phyloP scores from a whole-genome alignment of 352 stramenopile genomes.

The Globisporangium echinulatum region DNA sequence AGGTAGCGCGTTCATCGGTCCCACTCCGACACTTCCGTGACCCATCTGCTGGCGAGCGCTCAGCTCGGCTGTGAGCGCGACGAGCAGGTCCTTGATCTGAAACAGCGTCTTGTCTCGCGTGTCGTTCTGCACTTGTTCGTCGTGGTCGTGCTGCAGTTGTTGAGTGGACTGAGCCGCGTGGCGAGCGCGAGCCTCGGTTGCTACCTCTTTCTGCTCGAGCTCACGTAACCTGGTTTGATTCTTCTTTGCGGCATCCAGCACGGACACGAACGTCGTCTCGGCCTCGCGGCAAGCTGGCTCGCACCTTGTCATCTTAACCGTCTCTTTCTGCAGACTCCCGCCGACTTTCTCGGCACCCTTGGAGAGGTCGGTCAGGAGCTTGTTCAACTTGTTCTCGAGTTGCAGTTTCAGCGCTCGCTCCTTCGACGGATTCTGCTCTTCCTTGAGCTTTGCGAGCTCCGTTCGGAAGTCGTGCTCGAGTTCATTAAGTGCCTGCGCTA shows the following conservation, averaged over 20 bases:
- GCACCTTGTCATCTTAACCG: conserved; percentile 22
- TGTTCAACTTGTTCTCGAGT: conserved; percentile 29
- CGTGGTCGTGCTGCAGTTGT: neutral
- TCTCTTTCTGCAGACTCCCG: conserved; percentile 10
- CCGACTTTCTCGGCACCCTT: conserved; percentile 10
- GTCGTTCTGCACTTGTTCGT: conserved; percentile 6
- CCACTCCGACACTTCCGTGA: neutral
- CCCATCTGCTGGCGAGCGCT: conserved; percentile 3
- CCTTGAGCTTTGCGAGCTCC: conserved; percentile 29
- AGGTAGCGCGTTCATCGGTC: neutral
- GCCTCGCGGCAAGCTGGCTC: conserved; percentile 5
- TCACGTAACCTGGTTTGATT: conserved; percentile 9
- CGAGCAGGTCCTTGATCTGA: conserved; percentile 53
- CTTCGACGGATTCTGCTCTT: conserved; percentile 61
- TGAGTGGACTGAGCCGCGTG: neutral
- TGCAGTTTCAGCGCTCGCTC: conserved; percentile 28
- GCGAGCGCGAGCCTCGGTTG: neutral
- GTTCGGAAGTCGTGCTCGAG: conserved; percentile 36
- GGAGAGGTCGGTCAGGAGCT: conserved; percentile 18
- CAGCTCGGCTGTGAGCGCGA: conserved; percentile 25
- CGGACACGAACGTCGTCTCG: conserved; percentile 16
- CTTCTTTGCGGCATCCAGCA: conserved; percentile 19
- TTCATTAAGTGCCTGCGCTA: conserved; percentile 27
- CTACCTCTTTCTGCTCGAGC: neutral
- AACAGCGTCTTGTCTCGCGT: conserved; percentile 36